Evolutionary conservation across 2,329 filamentous ascomycete genomes (phyloP).

Genomic region (Penicillium expansum): DNA sequence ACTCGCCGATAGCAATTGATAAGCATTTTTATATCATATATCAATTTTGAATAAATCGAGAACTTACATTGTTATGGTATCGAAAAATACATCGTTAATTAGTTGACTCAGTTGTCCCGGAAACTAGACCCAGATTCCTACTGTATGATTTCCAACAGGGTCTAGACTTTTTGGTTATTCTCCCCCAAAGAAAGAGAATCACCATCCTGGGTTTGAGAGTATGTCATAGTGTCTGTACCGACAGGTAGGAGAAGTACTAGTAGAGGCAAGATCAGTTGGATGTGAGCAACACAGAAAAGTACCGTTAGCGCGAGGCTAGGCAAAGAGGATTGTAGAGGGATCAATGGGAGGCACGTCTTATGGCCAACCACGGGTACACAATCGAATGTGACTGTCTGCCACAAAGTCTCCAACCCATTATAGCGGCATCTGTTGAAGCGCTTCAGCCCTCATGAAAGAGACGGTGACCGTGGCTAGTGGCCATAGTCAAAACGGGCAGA

Average conservation of each 20-base stretch:
- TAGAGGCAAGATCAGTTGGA: neutral
- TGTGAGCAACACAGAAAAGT: neutral
- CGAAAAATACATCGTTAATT: too few species aligned
- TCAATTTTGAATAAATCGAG: too few species aligned
- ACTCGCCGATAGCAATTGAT: too few species aligned
- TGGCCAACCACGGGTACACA: neutral
- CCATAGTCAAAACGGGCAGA: neutral
- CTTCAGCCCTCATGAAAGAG: neutral
- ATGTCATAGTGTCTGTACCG: neutral
- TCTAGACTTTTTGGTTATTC: too few species aligned
- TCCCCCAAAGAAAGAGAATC: too few species aligned
- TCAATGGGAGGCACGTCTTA: neutral
- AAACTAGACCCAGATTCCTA: too few species aligned
- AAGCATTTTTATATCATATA: too few species aligned
- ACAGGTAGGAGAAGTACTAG: neutral
- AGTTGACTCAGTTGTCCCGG: too few species aligned
- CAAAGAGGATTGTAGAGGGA: neutral
- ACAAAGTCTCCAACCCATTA: neutral
- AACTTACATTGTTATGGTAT: too few species aligned
- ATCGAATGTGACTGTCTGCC: neutral
- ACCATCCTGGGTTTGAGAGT: neutral
- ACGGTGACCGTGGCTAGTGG: neutral
- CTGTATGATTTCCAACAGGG: too few species aligned
- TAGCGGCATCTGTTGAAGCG: neutral
- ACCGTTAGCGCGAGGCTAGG: neutral